Evolutionary conservation across 1,139 yeast genomes (phyloP).

Genomic region (Pichia sp.): DNA sequence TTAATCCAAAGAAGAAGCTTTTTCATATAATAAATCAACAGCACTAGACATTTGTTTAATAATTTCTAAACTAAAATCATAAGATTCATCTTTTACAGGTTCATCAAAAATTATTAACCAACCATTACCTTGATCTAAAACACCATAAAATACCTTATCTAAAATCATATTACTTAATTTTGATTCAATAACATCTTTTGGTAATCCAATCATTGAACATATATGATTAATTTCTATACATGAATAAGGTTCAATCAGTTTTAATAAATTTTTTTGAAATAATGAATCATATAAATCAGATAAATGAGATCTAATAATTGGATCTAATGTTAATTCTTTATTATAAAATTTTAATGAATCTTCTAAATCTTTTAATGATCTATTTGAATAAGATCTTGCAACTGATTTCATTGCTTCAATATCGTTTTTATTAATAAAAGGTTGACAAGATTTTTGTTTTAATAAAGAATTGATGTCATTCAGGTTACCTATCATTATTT

Average conservation of each 20-base stretch:
- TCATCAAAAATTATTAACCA: slow-evolving; percentile 91
- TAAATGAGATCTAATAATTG: slow-evolving; percentile 86
- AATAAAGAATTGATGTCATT: slow-evolving; percentile 76
- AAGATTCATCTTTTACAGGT: slow-evolving; percentile 83
- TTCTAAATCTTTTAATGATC: slow-evolving; percentile 90
- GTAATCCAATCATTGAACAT: slow-evolving; percentile 82
- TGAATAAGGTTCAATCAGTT: slow-evolving; percentile 92
- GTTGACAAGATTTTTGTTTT: slow-evolving; percentile 71
- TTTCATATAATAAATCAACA: slow-evolving; percentile 88
- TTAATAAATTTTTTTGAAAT: slow-evolving; percentile 86
- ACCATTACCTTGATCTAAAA: slow-evolving; percentile 96
- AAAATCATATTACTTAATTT: slow-evolving; percentile 94
- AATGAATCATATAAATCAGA: slow-evolving; percentile 88
- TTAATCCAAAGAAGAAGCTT: slow-evolving; percentile 54
- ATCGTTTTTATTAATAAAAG: slow-evolving; percentile 51
- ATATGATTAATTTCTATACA: slow-evolving; percentile 89
- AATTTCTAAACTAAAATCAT: slow-evolving; percentile 81
- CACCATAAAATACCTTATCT: slow-evolving; percentile 91
- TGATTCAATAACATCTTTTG: slow-evolving; percentile 85
- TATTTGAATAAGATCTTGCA: slow-evolving; percentile 80
- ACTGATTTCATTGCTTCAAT: slow-evolving; percentile 93
- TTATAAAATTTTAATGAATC: slow-evolving; percentile 65
- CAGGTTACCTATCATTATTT: slow-evolving; percentile 83
- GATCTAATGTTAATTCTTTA: slow-evolving; percentile 74
- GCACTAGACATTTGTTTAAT: slow-evolving; percentile 82